Conservation (phyloP, 164 flowering plant species). For the Sedum album region DNA sequence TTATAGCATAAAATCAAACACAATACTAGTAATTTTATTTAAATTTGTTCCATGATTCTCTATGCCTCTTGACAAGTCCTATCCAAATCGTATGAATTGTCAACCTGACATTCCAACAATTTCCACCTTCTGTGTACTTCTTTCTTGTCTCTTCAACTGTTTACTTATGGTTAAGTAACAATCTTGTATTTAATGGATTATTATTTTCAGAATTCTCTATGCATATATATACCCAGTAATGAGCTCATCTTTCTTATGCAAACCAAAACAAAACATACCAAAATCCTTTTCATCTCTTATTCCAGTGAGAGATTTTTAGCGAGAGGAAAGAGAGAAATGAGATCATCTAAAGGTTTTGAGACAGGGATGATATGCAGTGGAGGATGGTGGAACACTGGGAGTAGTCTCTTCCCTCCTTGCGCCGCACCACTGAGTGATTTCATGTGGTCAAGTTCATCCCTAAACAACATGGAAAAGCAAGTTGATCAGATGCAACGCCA, state of each 20-base stretch:
- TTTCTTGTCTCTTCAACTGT: too few relatives aligned
- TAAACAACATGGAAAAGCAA: neutral
- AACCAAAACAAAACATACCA: neutral
- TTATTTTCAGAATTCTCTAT: too few relatives aligned
- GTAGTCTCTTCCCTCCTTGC: constrained; percentile 38
- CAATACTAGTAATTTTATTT: too few relatives aligned
- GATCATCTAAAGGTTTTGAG: constrained; percentile 35
- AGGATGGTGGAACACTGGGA: constrained; percentile 52
- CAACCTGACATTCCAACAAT: too few relatives aligned
- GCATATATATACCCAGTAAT: neutral
- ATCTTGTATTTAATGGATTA: too few relatives aligned
- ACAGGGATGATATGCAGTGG: constrained; percentile 34
- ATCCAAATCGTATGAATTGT: too few relatives aligned
- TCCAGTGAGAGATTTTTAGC: neutral
- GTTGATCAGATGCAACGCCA: neutral
- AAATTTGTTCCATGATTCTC: too few relatives aligned
- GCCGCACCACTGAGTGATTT: constrained; percentile 24
- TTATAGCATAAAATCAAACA: too few relatives aligned
- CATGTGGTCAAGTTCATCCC: constrained; percentile 8
- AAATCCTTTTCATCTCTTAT: neutral
- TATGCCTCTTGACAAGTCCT: too few relatives aligned
- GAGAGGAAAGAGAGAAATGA: constrained; percentile 27
- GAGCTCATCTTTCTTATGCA: constrained; percentile 2
- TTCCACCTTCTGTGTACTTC: too few relatives aligned
- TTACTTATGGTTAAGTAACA: too few relatives aligned